A percentile compares a stretch with the other conserved stretches of the same genome.
Conservation (phyloP, 768 basidiomycete genomes). For the Terana coerulea region DNA sequence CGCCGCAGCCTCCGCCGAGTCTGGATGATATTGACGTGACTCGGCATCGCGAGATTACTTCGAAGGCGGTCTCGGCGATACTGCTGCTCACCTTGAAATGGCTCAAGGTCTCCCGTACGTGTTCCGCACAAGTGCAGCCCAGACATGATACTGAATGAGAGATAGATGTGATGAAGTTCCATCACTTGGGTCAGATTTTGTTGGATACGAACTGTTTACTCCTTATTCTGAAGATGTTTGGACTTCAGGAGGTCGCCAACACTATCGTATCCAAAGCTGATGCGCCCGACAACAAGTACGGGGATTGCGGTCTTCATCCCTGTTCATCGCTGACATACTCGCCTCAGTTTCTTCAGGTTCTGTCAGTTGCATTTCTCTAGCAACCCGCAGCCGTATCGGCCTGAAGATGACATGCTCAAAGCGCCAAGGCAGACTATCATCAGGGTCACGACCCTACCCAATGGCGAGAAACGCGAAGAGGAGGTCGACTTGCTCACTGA, state of each 20-base stretch:
- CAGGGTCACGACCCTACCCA: constrained; percentile 57
- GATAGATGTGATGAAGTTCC: constrained; percentile 96
- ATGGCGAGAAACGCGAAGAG: constrained; percentile 74
- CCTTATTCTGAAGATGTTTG: constrained; percentile 96
- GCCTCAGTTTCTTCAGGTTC: constrained; percentile 88
- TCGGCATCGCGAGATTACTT: constrained; percentile 95
- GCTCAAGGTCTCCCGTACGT: constrained; percentile 98
- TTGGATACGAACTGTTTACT: constrained; percentile 94
- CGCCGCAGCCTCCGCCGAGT: constrained; percentile 62
- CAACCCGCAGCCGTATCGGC: constrained; percentile 51
- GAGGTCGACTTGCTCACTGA: constrained; percentile 91
- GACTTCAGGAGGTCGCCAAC: constrained; percentile 85
- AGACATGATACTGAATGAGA: background rate
- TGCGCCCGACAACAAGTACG: constrained; percentile 79
- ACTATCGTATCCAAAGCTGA: constrained; percentile 89
- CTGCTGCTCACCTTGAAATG: constrained; percentile 88
- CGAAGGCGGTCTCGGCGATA: constrained; percentile 96
- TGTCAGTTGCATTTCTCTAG: constrained; percentile 78
- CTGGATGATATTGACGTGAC: constrained; percentile 91
- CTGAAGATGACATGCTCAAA: constrained; percentile 65
- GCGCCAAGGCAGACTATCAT: constrained; percentile 56
- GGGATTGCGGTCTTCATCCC: background rate
- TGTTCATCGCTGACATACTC: background rate
- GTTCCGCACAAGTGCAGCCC: background rate
- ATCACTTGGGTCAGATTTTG: constrained; percentile 92